Evolutionary conservation across 768 basidiomycete species (phyloP).

Genomic region (Lentinula sp.): DNA sequence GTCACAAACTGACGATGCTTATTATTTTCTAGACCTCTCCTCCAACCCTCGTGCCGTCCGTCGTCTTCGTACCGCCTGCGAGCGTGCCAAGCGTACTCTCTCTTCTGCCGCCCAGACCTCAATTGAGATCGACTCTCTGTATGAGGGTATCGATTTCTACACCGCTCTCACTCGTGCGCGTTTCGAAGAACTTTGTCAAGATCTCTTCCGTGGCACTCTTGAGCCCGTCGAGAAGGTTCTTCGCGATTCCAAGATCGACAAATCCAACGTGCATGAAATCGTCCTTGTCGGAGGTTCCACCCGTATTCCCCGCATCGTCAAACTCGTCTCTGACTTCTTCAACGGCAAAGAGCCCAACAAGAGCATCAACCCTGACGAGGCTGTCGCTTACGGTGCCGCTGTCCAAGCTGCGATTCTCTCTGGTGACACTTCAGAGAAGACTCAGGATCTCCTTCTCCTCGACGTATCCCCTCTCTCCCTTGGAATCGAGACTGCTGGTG

Average conservation of each 20-base stretch:
- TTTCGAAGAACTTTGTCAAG: conserved; percentile 14
- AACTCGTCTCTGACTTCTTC: conserved; percentile 64
- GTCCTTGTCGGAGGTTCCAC: conserved; percentile 62
- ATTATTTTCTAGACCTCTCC: conserved; percentile 1
- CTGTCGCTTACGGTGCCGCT: conserved; percentile 69
- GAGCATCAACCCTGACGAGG: conserved; percentile 69
- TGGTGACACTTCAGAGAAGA: conserved; percentile 49
- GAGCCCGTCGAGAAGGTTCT: conserved; percentile 48
- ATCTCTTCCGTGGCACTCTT: conserved; percentile 19
- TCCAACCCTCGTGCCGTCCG: conserved; percentile 8
- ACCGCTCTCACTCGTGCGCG: conserved; percentile 37
- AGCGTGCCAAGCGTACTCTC: conserved; percentile 7
- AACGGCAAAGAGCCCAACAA: conserved; percentile 60
- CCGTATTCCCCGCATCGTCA: conserved; percentile 64
- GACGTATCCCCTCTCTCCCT: conserved; percentile 51
- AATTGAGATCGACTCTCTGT: conserved; percentile 50
- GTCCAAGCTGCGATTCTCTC: conserved; percentile 63
- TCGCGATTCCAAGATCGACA: conserved; percentile 44
- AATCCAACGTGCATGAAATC: conserved; percentile 29
- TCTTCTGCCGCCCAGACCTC: conserved; percentile 16
- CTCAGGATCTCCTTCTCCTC: conserved; percentile 45
- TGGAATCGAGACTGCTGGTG: conserved; percentile 64
- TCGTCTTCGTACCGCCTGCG: conserved; percentile 9
- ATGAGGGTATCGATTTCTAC: conserved; percentile 33
- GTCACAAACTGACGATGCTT: not conserved